Evolutionary conservation across 192 early-diverging fungal species (phyloP), one percentile per base, ranked within the genome.

Genomic region (Podila minutissima): DNA sequence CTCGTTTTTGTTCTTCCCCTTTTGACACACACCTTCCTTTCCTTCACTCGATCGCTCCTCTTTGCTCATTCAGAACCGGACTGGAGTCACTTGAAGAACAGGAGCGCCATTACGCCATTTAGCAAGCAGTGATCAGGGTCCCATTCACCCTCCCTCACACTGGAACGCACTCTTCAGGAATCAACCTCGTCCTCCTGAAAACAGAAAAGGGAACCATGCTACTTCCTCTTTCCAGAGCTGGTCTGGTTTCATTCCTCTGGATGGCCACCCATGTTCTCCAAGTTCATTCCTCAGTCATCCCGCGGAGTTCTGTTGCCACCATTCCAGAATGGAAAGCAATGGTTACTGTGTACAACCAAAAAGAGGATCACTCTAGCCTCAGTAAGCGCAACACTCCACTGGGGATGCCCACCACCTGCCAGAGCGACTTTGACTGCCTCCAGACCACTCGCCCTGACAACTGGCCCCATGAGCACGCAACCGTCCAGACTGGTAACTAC

Each of bases 401-500:
- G 29, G 58, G 62, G 13, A 66, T 71, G 58, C 77, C 77, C 3
- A 32, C 17, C 6, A 66, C 77, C 26, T 81, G 77, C 53, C 58
- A 24, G 28, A 73, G 15, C 48, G 77, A 81, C 63, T 81, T 72
- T 69, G 71, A 81, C 24, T 81, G 77, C 38, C 71, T 73, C 0
- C 66, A 69, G 48, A 59, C 59, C 7, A 29, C 41, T 60, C 77
- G 71, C 10, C 77, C 77, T 13, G 5, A 50, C 4, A 33, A 65
- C 17, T 81, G 77, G 77, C 77, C 77, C 10, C 59, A 46, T 1
- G 57, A 72, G 0, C 77, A 81, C 31, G 37, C 66, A 12, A 55
- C 59, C 17, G n/a, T 73, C 15, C 70, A 73, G n/a, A 57, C 67
- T 26, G 88, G 87, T 38, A 89, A 88, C 60, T 91, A 90, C 62